Conservation (phyloP, 1,284 basidiomycete species). For the Hymenochaete sp. region DNA sequence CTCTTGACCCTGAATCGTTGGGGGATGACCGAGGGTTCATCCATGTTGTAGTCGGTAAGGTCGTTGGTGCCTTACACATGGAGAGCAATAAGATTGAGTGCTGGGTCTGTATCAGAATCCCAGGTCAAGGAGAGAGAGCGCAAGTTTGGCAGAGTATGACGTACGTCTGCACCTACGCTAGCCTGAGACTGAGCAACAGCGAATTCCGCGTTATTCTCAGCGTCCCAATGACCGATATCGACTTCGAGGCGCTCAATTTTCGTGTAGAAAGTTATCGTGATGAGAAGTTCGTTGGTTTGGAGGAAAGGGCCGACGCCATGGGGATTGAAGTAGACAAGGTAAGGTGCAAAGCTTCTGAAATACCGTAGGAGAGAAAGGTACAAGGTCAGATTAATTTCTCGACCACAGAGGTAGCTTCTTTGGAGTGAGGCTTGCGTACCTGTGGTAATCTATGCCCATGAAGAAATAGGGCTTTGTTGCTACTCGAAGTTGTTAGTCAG, state of each 20-base stretch:
- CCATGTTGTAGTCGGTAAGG: too few species aligned
- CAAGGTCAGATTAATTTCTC: too few species aligned
- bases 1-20: too few species aligned
- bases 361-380: too few species aligned
- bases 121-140: slow-evolving; percentile 5
- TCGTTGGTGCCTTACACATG: too few species aligned
- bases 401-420: too few species aligned
- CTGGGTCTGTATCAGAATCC: slow-evolving; percentile 1
- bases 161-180: too few species aligned
- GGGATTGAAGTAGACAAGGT: slow-evolving; percentile 12
- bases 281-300: neutral
- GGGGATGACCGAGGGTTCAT: too few species aligned
- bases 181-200: too few species aligned
- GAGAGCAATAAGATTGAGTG: neutral
- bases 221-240: neutral
- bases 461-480: slow-evolving; percentile 9
- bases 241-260: slow-evolving; percentile 9
- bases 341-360: slow-evolving; percentile 10
- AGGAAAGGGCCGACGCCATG: too few species aligned
- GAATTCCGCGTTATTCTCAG: neutral
- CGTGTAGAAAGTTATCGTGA: slow-evolving; percentile 1
- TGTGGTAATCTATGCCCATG: slow-evolving; percentile 8
- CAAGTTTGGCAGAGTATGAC: neutral
- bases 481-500: slow-evolving; percentile 3
- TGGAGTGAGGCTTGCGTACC: too few species aligned